Conservation (phyloP, 306 rosid species). For the Sicyos edulis region DNA sequence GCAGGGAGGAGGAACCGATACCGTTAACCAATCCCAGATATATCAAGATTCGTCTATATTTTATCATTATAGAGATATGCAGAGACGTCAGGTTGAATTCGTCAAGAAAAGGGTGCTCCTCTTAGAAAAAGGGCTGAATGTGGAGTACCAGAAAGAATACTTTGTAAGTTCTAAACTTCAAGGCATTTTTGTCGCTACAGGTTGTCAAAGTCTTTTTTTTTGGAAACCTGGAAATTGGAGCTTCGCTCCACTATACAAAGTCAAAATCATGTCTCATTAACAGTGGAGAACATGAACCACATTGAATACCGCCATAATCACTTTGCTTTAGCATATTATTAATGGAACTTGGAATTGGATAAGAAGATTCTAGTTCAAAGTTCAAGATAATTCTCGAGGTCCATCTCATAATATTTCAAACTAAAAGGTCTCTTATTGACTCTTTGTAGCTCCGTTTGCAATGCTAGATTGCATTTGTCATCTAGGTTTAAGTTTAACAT, state of each 20-base stretch:
- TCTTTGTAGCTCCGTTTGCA: neutral
- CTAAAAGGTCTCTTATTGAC: neutral
- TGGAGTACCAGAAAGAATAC: conserved; percentile 81
- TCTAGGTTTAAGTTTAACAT: neutral
- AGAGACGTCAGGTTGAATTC: conserved; percentile 88
- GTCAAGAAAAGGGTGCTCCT: conserved; percentile 93
- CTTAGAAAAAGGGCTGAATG: conserved; percentile 88
- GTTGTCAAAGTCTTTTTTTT: too few relatives aligned
- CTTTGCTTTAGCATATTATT: neutral
- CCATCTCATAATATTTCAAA: neutral
- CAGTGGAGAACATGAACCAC: conserved; percentile 47
- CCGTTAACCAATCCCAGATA: conserved; percentile 50
- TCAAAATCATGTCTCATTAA: neutral
- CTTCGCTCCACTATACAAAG: too few relatives aligned
- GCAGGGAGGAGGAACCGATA: conserved; percentile 49
- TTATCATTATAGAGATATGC: conserved; percentile 89
- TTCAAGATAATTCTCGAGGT: neutral
- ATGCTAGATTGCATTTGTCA: neutral
- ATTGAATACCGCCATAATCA: conserved; percentile 36
- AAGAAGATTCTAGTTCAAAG: conserved; percentile 6
- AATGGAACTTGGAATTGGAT: neutral
- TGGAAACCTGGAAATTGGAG: too few relatives aligned
- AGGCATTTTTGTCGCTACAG: neutral
- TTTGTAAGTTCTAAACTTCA: conserved; percentile 48
- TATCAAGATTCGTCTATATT: conserved; percentile 56